A percentile compares a stretch with the other conserved stretches of the same genome.
These are phyloP conservation scores for Alternaria angustiovoidea DNA, from an alignment of 2,329 filamentous ascomycete species.

Conservation along the genomic window DNA sequence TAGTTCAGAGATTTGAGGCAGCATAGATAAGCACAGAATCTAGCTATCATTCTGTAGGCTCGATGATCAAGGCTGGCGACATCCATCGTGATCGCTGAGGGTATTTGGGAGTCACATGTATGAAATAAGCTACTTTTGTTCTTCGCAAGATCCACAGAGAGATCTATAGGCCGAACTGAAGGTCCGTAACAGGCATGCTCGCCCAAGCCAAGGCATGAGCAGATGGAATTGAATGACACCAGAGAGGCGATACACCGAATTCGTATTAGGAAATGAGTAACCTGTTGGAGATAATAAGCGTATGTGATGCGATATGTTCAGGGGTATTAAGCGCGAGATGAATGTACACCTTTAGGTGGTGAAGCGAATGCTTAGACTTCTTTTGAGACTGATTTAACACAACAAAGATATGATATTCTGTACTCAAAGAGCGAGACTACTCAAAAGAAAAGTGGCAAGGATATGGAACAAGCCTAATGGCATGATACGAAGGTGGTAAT, in stretches of 20 bases:
- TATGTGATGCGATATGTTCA: not conserved
- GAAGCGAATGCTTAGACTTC: not conserved
- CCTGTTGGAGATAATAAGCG: not conserved
- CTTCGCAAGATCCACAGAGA: no score
- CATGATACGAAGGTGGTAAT: fast-evolving
- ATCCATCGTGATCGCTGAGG: no score
- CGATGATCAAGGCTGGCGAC: no score
- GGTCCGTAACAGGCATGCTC: not conserved
- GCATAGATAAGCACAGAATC: not conserved
- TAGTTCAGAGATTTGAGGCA: not conserved
- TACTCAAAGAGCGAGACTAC: not conserved
- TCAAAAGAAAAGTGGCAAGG: not conserved
- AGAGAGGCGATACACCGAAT: fast-evolving
- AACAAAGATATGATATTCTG: not conserved
- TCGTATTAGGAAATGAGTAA: not conserved
- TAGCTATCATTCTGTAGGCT: not conserved
- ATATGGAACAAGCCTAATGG: no score
- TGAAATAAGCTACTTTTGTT: no score
- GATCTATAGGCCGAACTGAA: no score
- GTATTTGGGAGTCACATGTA: no score
- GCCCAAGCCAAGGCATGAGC: not conserved
- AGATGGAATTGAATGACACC: not conserved
- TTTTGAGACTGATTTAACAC: not conserved
- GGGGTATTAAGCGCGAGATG: not conserved
- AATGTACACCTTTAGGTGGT: not conserved